Evolutionary conservation across 108 stramenopile genomes (phyloP).

Genomic region (Cyclotella cryptica): DNA sequence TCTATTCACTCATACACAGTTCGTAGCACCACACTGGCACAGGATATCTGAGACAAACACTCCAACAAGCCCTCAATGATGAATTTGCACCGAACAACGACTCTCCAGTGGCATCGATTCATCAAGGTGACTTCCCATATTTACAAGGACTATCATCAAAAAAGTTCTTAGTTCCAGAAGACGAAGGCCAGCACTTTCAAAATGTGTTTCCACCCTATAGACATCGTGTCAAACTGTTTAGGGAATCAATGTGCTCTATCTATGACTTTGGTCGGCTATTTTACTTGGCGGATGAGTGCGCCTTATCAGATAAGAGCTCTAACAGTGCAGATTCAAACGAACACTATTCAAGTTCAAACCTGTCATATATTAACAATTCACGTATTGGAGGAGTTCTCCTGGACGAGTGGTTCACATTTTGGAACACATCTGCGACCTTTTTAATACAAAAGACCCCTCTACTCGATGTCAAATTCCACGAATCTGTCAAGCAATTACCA

Average conservation of each 20-base stretch:
- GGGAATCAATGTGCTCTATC: neutral
- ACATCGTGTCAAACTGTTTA: neutral
- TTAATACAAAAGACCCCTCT: slow-evolving; percentile 40
- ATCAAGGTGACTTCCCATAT: slow-evolving; percentile 14
- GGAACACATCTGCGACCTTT: slow-evolving; percentile 28
- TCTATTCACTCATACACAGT: neutral
- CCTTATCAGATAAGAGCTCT: neutral
- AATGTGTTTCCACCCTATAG: slow-evolving; percentile 24
- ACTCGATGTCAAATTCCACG: slow-evolving; percentile 34
- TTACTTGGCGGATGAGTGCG: slow-evolving; percentile 38
- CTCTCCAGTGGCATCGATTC: slow-evolving; percentile 26
- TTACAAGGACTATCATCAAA: slow-evolving; percentile 11
- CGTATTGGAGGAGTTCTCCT: slow-evolving; percentile 22
- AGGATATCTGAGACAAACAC: slow-evolving; percentile 35
- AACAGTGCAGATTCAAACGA: neutral
- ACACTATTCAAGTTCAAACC: neutral
- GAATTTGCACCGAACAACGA: slow-evolving; percentile 10
- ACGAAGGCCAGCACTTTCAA: slow-evolving; percentile 44
- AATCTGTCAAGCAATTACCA: slow-evolving; percentile 25
- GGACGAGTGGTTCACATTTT: slow-evolving; percentile 28
- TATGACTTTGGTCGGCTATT: neutral
- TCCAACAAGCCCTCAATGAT: slow-evolving; percentile 20
- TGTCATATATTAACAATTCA: no score
- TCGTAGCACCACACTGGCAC: slow-evolving; percentile 33
- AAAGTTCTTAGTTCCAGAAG: slow-evolving; percentile 7